Evolutionary conservation across 208 protist genomes (phyloP), one percentile per base, ranked within the genome.

Genomic region (Crithidia bombi): DNA sequence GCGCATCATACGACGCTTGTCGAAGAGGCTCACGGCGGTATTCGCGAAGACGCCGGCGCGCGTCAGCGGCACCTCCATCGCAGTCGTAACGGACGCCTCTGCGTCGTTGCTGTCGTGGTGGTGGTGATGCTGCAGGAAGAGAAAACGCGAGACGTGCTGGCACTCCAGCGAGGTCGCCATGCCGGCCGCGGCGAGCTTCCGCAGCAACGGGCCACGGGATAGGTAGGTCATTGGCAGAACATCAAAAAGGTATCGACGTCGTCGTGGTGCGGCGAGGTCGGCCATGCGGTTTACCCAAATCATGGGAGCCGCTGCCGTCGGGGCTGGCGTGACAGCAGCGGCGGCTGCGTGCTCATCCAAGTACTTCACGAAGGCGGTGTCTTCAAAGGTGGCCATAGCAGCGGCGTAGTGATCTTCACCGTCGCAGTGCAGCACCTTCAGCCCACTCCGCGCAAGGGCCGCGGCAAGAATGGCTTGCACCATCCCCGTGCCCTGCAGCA

Each of bases 1-100:
- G 47, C 91, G 85, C 87, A 98, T 97, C 33, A 98, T 61, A 11
- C 92, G 85, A 9, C 92, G 87, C 87, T 98, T 98, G 59, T 97
- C 92, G 19, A 95, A 61, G n/a, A 92, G 76, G 12, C 50, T 52
- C 17, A 98, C 32, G 11, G 78, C 21, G 15, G 51, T 69, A 44
- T 51, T 87, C 17, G 70, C 59, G 69, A 98, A 98, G 54, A 98
- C 80, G 35, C 83, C 85, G 17, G 80, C 66, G 11, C 92, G 91
- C 1, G 90, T 90, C 35, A 94, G 83, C 0, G 96, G 96, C 50
- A 98, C 56, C 55, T 81, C 64, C 62, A 80, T 54, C 41, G 62
- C 52, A 0, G 66, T 78, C 52, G 65, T 78, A 23, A 41, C 21
- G 28, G 38, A 38, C 9, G 62, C 28, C 54, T 30, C 12, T 0